These are phyloP conservation scores for Kwoniella dendrophila DNA, from an alignment of 768 basidiomycete species.

Conservation along the genomic window DNA sequence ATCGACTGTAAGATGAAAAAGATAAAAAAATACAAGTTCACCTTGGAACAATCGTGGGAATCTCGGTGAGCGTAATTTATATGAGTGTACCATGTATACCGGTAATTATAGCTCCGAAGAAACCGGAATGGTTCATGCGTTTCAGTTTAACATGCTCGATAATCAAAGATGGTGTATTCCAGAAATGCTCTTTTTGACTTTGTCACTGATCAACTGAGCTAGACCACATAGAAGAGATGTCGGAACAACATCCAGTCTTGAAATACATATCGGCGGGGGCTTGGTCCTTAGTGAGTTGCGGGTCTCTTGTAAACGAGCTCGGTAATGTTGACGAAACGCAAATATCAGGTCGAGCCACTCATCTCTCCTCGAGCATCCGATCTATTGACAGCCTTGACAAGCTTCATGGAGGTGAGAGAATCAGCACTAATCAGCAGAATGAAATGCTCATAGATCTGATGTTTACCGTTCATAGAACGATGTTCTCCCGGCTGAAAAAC, in stretches of 20 bases:
- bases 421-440: neutral
- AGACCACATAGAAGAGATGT: too few relatives aligned
- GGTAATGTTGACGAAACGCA: neutral
- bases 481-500: constrained; percentile 72
- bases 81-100: too few relatives aligned
- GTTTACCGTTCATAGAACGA: constrained; percentile 67
- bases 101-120: too few relatives aligned
- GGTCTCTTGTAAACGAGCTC: neutral
- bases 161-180: neutral
- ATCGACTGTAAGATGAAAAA: neutral
- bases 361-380: constrained; percentile 89
- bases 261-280: constrained; percentile 32
- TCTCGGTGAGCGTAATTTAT: too few relatives aligned
- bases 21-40: neutral
- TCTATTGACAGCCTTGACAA: constrained; percentile 76
- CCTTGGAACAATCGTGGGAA: neutral
- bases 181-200: too few relatives aligned
- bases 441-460: neutral
- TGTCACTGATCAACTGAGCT: too few relatives aligned
- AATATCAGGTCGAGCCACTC: constrained; percentile 68
- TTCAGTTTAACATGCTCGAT: too few relatives aligned
- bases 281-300: constrained; percentile 55
- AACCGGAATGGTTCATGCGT: too few relatives aligned
- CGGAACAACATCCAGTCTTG: constrained; percentile 25
- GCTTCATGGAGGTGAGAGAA: constrained; percentile 72